Conservation (phyloP, 192 early-diverging fungal genomes). For the Martensiomyces pterosporus region DNA sequence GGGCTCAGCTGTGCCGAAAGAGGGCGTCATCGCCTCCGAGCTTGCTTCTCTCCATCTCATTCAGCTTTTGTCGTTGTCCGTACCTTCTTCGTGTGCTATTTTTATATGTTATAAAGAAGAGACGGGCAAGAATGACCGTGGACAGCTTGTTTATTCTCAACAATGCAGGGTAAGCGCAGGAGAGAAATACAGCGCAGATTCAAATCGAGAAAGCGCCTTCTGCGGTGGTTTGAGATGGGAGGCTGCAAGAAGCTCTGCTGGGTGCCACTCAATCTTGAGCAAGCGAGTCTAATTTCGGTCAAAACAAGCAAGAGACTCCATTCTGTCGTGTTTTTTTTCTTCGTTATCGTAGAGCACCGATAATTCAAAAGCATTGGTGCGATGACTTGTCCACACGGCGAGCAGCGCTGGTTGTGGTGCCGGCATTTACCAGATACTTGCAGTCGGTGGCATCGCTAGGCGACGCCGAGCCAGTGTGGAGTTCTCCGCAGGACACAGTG, state of each 20-base stretch:
- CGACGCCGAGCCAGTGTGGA: slow-evolving; percentile 36
- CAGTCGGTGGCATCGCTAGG: slow-evolving; percentile 39
- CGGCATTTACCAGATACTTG: slow-evolving; percentile 56
- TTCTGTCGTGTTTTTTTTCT: too few relatives aligned
- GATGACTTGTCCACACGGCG: slow-evolving; percentile 55
- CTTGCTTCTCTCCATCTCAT: too few relatives aligned
- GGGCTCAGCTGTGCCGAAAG: too few relatives aligned
- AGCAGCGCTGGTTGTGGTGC: slow-evolving; percentile 62
- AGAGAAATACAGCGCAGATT: not conserved
- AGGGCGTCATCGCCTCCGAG: too few relatives aligned
- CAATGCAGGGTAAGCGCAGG: slow-evolving; percentile 50
- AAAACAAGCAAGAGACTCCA: too few relatives aligned
- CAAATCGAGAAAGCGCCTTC: not conserved
- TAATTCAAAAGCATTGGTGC: slow-evolving; percentile 89
- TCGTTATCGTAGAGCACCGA: slow-evolving; percentile 62
- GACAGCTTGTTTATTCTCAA: slow-evolving; percentile 72
- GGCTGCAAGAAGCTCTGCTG: too few relatives aligned
- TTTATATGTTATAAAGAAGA: too few relatives aligned
- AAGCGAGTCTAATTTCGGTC: too few relatives aligned
- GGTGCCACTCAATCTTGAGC: too few relatives aligned
- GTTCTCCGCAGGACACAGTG: slow-evolving; percentile 15
- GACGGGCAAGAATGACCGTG: slow-evolving; percentile 54
- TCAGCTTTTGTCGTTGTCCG: too few relatives aligned
- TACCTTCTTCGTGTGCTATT: too few relatives aligned
- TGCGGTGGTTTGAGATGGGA: too few relatives aligned